Conservation (phyloP, 2,329 filamentous ascomycete species). For the Teratosphaeria pseudoeucalypti region DNA sequence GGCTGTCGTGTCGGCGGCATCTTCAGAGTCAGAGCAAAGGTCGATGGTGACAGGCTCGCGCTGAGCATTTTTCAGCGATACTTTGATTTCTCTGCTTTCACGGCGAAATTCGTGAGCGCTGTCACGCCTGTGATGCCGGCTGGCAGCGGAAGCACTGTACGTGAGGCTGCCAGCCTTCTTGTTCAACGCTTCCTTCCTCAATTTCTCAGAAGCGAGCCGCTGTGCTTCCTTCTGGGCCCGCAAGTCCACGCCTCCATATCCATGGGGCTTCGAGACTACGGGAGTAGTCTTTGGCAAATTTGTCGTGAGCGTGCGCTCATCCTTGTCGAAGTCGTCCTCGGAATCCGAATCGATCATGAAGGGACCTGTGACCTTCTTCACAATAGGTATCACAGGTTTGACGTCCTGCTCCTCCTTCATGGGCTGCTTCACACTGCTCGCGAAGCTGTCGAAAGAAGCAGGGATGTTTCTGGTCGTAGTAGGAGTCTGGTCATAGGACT, state of each 20-base stretch:
- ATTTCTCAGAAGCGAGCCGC: constrained; percentile 1
- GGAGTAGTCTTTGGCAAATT: background rate
- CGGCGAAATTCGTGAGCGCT: background rate
- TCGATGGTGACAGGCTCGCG: background rate
- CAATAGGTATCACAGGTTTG: background rate
- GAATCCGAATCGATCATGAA: background rate
- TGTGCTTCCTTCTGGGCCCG: background rate
- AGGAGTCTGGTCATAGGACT: background rate
- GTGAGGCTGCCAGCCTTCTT: background rate
- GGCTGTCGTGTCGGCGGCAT: background rate
- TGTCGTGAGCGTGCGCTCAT: background rate
- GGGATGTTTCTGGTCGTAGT: background rate
- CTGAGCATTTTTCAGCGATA: background rate
- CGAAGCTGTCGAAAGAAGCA: background rate
- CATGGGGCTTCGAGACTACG: background rate
- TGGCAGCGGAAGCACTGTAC: background rate
- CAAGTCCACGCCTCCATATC: background rate
- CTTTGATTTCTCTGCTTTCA: background rate
- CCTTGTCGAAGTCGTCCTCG: background rate
- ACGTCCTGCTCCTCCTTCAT: background rate
- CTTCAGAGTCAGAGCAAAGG: background rate
- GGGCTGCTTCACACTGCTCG: background rate
- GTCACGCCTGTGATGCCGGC: background rate
- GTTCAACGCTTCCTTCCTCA: constrained; percentile 1
- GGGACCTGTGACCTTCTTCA: background rate